These are phyloP conservation scores for Candida piceae DNA, from an alignment of 805 yeast genomes.

Conservation along the genomic window DNA sequence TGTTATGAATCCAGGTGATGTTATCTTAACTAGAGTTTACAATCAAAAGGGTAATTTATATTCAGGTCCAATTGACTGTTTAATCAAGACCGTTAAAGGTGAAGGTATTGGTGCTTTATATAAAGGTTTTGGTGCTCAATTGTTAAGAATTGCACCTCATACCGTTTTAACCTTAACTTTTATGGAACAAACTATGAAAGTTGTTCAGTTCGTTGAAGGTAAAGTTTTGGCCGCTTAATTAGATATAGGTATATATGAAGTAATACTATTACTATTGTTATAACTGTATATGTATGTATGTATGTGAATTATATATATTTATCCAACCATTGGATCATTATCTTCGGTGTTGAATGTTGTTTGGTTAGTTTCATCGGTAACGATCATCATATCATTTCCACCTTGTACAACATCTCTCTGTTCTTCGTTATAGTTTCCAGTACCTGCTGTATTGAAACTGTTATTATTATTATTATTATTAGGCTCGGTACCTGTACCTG, in stretches of 20 bases:
- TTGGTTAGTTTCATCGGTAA: not conserved
- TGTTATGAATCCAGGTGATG: conserved; percentile 98
- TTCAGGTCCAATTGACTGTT: conserved; percentile 84
- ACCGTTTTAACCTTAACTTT: conserved; percentile 85
- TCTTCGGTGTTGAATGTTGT: not conserved
- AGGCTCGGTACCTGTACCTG: not conserved
- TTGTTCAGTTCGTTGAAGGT: conserved; percentile 40
- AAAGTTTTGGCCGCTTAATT: conserved; percentile 8
- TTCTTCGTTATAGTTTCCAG: too few relatives aligned
- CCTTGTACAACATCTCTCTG: not conserved
- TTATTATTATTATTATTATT: too few relatives aligned
- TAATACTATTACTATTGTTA: too few relatives aligned
- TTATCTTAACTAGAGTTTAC: conserved; percentile 87
- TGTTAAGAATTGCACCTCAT: conserved; percentile 91
- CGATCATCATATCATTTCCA: not conserved
- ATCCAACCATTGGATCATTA: not conserved
- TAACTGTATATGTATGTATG: not conserved
- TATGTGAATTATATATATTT: not conserved
- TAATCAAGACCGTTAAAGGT: conserved; percentile 68
- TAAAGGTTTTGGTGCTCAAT: conserved; percentile 93
- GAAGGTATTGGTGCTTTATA: conserved; percentile 90
- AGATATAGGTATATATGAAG: not conserved
- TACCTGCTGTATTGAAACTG: too few relatives aligned
- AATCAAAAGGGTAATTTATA: conserved; percentile 89
- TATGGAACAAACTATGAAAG: conserved; percentile 90